Evolutionary conservation across 1,284 basidiomycete species (phyloP).

Genomic region (Ganoderma sp.): DNA sequence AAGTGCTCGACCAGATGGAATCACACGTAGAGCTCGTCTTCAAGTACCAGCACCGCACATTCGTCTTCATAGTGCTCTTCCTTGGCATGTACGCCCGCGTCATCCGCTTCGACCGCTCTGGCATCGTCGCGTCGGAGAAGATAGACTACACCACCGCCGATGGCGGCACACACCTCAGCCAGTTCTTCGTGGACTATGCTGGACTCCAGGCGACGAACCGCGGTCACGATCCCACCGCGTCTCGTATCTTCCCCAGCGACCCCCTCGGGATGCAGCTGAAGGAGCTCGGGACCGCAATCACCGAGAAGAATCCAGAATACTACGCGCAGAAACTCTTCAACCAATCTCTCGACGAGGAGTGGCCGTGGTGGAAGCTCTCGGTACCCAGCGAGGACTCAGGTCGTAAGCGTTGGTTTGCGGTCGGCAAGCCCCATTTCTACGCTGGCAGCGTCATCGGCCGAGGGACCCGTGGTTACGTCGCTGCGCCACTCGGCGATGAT

Average conservation of each 20-base stretch:
- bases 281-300: background rate
- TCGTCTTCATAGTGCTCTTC: slow-evolving; percentile 20
- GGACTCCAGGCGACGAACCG: background rate
- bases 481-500: background rate
- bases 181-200: slow-evolving; percentile 10
- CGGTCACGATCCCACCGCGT: slow-evolving; percentile 23
- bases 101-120: slow-evolving; percentile 20
- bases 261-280: background rate
- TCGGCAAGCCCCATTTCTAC: slow-evolving; percentile 21
- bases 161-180: background rate
- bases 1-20: slow-evolving; percentile 17
- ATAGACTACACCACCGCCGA: slow-evolving; percentile 19
- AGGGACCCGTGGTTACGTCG: slow-evolving; percentile 27
- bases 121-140: slow-evolving; percentile 14
- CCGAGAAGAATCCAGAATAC: background rate
- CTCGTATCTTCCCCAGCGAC: background rate
- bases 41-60: slow-evolving; percentile 16
- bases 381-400: background rate
- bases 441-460: slow-evolving; percentile 16
- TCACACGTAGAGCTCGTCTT: slow-evolving; percentile 20
- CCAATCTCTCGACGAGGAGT: slow-evolving; percentile 2
- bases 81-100: slow-evolving; percentile 24
- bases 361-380: slow-evolving; percentile 4
- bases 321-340: slow-evolving; percentile 8
- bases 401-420: background rate